Evolutionary conservation across 148 eudicot species (phyloP), one percentile per base, ranked within the genome.

Genomic region (Spergularia bocconei): DNA sequence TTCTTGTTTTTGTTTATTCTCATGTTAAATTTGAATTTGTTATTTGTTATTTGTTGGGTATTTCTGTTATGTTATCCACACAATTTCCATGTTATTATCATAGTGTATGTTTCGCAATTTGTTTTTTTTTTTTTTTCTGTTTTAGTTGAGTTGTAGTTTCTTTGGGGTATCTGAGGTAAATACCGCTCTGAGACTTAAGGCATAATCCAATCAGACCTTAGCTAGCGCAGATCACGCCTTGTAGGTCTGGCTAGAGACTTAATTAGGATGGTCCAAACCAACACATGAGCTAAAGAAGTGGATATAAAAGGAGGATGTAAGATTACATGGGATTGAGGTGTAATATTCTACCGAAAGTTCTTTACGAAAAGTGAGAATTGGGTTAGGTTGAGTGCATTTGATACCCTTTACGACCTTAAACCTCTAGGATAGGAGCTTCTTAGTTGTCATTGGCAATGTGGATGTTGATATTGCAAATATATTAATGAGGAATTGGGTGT

Each of bases 261-360:
- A 21, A 11, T 20, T 58, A 23, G 25, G 69, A 65, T 15, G 8
- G 16, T 14, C 14, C 44, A 15, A 4, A 11, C 41, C 21, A 2
- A 7, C 1, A 17, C 3, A 6, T n/a, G 44, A 63, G 8, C 16
- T 12, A 17, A 67, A 13, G 57, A n/a, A 51, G 11, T 20, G 33
- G 20, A 33, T 33, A 41, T 12, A 56, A 25, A 16, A 8, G 16
- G 16, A 58, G 55, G 54, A 72, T 4, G 41, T 71, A 5, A 12
- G 54, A 20, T 41, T 44, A 20, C 4, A 51, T 36, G 25, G 54
- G 38, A 15, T 21, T 21, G 14, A 13, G 13, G 13, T 55, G 2
- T 72, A 21, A 17, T 62, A 60, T 50, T 61, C 54, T 48, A 63
- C 54, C 23, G 39, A n/a, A 74, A 74, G 69, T 7, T 74, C 53